Percentiles rank a stretch among this genome's conserved stretches.
These are phyloP conservation scores for Themeda triandra DNA, from an alignment of 176 grass and related monocot genomes.

Conservation along the genomic window DNA sequence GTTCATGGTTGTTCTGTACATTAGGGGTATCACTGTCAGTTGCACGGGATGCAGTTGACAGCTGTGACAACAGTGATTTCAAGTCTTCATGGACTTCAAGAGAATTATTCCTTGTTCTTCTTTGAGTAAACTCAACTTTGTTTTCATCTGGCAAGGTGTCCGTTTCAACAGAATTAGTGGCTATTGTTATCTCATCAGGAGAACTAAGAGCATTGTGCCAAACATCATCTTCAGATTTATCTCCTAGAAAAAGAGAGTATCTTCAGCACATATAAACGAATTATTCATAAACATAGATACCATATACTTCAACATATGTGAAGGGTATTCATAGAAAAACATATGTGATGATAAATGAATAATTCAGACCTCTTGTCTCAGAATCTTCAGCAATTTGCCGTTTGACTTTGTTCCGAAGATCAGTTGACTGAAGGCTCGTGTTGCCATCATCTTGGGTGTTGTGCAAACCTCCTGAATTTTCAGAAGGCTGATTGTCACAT, in stretches of 20 bases:
- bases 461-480: not conserved
- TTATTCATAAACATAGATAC: not conserved
- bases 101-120: constrained; percentile 40
- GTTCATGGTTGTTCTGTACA: constrained; percentile 41
- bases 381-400: constrained; percentile 6
- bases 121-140: constrained; percentile 30
- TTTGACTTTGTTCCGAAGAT: not conserved
- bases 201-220: constrained; percentile 25
- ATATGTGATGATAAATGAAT: not conserved
- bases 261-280: not conserved
- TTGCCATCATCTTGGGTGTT: not conserved
- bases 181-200: not conserved
- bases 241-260: not conserved
- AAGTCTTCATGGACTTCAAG: constrained; percentile 61
- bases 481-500: not conserved
- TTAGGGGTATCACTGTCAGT: constrained; percentile 42
- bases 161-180: not conserved
- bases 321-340: not conserved
- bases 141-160: not conserved
- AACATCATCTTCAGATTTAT: constrained; percentile 26
- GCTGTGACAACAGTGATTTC: constrained; percentile 58
- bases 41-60: constrained; percentile 36
- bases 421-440: constrained; percentile 1
- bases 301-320: not conserved
- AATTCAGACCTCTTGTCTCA: not conserved